Evolutionary conservation across 257 asterid genomes (phyloP).

Genomic region (Nicotiana attenuata): DNA sequence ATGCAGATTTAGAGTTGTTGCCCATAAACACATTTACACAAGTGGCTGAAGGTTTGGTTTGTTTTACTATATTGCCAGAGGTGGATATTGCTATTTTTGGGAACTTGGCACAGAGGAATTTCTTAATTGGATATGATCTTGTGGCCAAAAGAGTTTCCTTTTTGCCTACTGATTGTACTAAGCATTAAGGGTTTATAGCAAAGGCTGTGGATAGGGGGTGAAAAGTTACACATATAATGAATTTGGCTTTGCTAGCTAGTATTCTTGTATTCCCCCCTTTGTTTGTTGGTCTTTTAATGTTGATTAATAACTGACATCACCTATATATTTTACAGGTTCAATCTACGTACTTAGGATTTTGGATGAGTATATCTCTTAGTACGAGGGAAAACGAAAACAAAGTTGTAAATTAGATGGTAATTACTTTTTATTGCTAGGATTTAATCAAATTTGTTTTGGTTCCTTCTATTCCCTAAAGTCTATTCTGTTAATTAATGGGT

Average conservation of each 20-base stretch:
- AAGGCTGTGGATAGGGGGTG: neutral
- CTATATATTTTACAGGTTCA: too few species aligned
- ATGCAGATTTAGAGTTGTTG: constrained; percentile 6
- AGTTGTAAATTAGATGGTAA: too few species aligned
- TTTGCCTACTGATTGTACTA: constrained; percentile 25
- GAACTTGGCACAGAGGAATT: constrained; percentile 31
- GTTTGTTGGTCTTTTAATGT: too few species aligned
- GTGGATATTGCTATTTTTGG: constrained; percentile 25
- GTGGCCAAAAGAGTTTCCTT: constrained; percentile 23
- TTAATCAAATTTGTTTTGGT: too few species aligned
- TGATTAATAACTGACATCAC: too few species aligned
- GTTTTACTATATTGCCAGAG: neutral
- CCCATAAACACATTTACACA: neutral
- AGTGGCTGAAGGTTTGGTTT: neutral
- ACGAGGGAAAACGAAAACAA: too few species aligned
- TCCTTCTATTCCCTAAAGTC: too few species aligned
- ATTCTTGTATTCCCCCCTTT: neutral
- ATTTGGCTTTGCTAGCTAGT: neutral
- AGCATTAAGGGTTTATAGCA: neutral
- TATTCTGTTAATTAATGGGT: too few species aligned
- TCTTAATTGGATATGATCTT: constrained; percentile 32
- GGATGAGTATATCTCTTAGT: too few species aligned
- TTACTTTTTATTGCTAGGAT: too few species aligned
- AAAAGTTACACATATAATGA: neutral
- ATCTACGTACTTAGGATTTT: too few species aligned